A percentile compares a stretch with the other conserved stretches of the same genome.
These are phyloP conservation scores for Lachnellula willkommii DNA, from an alignment of 2,329 filamentous ascomycete genomes.

Conservation along the genomic window DNA sequence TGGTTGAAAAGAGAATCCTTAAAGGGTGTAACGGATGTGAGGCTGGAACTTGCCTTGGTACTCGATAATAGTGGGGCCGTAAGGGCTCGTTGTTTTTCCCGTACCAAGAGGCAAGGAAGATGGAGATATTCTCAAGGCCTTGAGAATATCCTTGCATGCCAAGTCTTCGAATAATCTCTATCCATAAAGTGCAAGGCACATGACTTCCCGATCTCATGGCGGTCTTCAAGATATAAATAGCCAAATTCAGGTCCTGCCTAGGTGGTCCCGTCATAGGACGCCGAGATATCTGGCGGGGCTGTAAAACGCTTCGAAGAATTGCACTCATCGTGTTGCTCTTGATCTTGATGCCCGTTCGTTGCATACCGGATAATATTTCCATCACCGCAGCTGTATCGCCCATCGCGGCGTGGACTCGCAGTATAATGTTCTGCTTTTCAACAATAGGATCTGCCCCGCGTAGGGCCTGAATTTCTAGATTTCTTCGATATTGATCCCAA, in stretches of 20 bases:
- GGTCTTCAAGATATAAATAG: slow-evolving; percentile 42
- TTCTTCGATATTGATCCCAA: slow-evolving; percentile 48
- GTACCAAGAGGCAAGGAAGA: slow-evolving; percentile 42
- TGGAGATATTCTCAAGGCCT: slow-evolving; percentile 48
- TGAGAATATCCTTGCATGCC: slow-evolving; percentile 51
- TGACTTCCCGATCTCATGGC: slow-evolving; percentile 40
- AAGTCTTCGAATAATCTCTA: slow-evolving; percentile 52
- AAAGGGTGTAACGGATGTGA: slow-evolving; percentile 31
- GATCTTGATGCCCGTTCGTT: slow-evolving; percentile 37
- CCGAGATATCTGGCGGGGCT: slow-evolving; percentile 30
- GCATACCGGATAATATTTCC: slow-evolving; percentile 43
- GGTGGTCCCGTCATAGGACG: slow-evolving; percentile 12
- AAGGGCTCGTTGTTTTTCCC: background rate
- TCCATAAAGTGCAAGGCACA: slow-evolving; percentile 45
- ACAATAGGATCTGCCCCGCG: slow-evolving; percentile 33
- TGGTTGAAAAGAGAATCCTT: slow-evolving; percentile 36
- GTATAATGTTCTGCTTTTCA: slow-evolving; percentile 42
- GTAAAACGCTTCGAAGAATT: slow-evolving; percentile 38
- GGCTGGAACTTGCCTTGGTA: slow-evolving; percentile 13
- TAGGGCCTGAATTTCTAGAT: slow-evolving; percentile 48
- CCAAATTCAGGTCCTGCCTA: slow-evolving; percentile 28
- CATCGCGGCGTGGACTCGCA: slow-evolving; percentile 35
- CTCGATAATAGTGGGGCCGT: slow-evolving; percentile 9
- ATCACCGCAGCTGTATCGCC: slow-evolving; percentile 30
- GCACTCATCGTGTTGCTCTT: slow-evolving; percentile 39